These are phyloP conservation scores for Marasmius oreades DNA, from an alignment of 1,284 basidiomycete genomes.

Conservation along the genomic window DNA sequence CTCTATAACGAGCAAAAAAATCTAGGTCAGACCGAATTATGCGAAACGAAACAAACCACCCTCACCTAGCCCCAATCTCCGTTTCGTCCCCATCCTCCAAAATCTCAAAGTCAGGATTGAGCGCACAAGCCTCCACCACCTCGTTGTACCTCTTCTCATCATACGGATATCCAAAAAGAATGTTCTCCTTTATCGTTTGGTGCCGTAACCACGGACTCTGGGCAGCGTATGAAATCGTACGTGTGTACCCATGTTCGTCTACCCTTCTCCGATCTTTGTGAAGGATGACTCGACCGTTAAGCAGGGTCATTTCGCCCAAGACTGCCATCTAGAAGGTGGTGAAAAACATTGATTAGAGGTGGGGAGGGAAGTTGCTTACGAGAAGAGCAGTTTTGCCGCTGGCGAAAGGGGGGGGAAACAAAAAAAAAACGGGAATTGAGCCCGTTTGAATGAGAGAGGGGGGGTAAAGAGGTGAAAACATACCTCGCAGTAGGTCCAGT, in stretches of 20 bases:
- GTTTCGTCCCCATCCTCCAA: slow-evolving; percentile 57
- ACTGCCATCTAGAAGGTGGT: neutral
- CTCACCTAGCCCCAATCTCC: slow-evolving; percentile 31
- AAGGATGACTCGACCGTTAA: slow-evolving; percentile 55
- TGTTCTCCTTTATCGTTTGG: slow-evolving; percentile 52
- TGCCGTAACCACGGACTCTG: slow-evolving; percentile 83
- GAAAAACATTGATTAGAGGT: no score
- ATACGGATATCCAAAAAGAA: slow-evolving; percentile 54
- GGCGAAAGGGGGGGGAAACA: neutral
- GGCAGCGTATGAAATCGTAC: slow-evolving; percentile 79
- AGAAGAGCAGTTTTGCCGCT: neutral
- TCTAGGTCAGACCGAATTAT: neutral
- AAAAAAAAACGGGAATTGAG: neutral
- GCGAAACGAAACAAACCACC: no score
- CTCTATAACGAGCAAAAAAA: neutral
- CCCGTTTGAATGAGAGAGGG: no score
- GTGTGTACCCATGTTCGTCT: no score
- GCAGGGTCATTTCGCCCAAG: slow-evolving; percentile 38
- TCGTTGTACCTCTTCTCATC: slow-evolving; percentile 50
- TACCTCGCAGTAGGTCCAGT: slow-evolving; percentile 44
- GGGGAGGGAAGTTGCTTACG: neutral
- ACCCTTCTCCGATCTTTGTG: slow-evolving; percentile 68
- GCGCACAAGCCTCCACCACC: slow-evolving; percentile 56
- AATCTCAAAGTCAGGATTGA: slow-evolving; percentile 60
- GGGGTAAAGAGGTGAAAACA: no score